Base-by-base conservation (phyloP, 2,329 filamentous ascomycete genomes). In the Phaeophleospora eucalypticola region DNA sequence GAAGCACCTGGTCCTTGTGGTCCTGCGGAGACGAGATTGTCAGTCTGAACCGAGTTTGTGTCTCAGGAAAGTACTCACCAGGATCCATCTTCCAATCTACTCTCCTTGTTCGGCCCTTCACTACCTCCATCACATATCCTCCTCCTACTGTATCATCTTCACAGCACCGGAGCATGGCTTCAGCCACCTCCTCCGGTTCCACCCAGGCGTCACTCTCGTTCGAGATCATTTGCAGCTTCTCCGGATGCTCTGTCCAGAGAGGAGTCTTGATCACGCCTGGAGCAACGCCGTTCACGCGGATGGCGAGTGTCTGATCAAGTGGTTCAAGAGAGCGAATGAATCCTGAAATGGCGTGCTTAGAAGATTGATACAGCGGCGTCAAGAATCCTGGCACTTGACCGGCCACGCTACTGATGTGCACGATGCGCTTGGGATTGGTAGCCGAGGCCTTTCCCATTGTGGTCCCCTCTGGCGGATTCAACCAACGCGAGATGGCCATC, bases 211-310 rank as follows among this genome's bases (percentile, higher is more conserved):
- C 79, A 12, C 64, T 61, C 7, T 57, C 62, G 21, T 71, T 65
- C 32, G 75, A 69, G 0, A 82, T 49, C 53, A 77, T 72, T 48
- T 67, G 67, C 56, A 81, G 42, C 59, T 83, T 83, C 61, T 83
- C 79, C 0, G 78, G 77, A 53, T 82, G 71, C 2, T 82, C 79
- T 0, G 74, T 79, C 78, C 79, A 83, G 4, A 83, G 64, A 4
- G 80, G 80, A 10, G 80, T 83, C 51, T 75, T 80, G 55, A 83
- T 79, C 1, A 82, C 63, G 0, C 80, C 80, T 0, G 80, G 80
- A 14, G 79, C 78, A 2, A 83, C 79, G 4, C 73, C 79, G 16
- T 79, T 81, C 14, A 83, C 78, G 0, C 79, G 66, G 42, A 83
- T 79, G 0, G 76, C 76, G 18, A 76, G 56, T 1, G 57, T 58